phyloP scores from a whole-genome alignment of 148 eudicot genomes.

The Amaranthus palmeri region DNA sequence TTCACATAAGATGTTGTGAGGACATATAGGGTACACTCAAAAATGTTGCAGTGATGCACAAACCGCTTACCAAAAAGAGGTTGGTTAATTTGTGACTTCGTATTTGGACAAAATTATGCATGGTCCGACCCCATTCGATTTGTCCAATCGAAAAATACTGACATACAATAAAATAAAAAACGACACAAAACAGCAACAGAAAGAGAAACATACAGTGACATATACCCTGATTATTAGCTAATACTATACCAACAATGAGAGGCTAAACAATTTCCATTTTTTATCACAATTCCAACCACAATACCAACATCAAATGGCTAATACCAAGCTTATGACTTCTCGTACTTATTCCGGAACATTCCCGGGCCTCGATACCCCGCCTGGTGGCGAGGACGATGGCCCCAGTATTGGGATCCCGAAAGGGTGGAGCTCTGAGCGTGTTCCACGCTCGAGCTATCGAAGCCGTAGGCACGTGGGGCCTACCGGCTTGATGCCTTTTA shows the following conservation, averaged over 20 bases:
- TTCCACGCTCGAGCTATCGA: constrained; percentile 42
- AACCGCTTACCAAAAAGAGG: no score
- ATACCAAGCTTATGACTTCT: neutral
- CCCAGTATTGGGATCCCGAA: constrained; percentile 30
- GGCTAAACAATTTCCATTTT: neutral
- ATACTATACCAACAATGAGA: neutral
- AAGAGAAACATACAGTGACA: neutral
- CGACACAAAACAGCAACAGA: neutral
- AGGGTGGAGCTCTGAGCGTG: constrained; percentile 86
- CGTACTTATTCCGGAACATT: constrained; percentile 25
- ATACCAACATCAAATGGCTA: constrained; percentile 3
- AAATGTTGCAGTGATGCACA: no score
- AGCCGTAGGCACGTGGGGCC: constrained; percentile 41
- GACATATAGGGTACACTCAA: no score
- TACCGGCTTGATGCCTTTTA: constrained; percentile 59
- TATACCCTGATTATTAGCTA: neutral
- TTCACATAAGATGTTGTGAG: no score
- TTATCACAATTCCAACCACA: no score
- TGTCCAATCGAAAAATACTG: constrained; percentile 8
- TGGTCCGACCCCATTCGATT: constrained; percentile 11
- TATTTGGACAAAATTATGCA: constrained; percentile 21
- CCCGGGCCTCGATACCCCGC: constrained; percentile 24
- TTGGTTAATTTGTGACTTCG: constrained; percentile 11
- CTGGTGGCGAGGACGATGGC: constrained; percentile 19
- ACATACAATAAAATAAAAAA: constrained; percentile 7